These are phyloP conservation scores for Lithohypha guttulata DNA, from an alignment of 2,329 filamentous ascomycete genomes.

Conservation along the genomic window DNA sequence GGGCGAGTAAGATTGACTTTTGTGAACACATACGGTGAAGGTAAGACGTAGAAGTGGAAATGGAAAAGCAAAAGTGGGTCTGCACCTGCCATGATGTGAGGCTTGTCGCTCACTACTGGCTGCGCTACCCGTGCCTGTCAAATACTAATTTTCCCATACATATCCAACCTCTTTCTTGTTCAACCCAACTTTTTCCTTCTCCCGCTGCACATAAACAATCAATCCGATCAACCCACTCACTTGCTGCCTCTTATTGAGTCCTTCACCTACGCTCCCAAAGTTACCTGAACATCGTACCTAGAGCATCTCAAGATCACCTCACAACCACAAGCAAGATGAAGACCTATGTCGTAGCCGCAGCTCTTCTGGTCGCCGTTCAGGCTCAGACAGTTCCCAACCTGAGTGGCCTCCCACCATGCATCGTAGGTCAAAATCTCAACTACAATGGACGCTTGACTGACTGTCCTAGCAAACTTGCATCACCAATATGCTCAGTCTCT, in stretches of 20 bases:
- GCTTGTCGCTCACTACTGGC: too few relatives aligned
- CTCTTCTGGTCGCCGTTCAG: conserved; percentile 2
- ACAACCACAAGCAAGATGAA: conserved; percentile 6
- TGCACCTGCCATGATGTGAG: too few relatives aligned
- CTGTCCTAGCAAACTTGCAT: conserved; percentile 38
- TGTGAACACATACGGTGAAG: too few relatives aligned
- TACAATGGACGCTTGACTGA: too few relatives aligned
- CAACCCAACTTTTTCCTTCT: neutral
- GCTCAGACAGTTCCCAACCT: conserved; percentile 2
- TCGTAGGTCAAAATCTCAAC: conserved; percentile 21
- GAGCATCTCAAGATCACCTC: neutral
- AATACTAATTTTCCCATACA: too few relatives aligned
- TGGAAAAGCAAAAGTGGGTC: too few relatives aligned
- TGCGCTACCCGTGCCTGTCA: too few relatives aligned
- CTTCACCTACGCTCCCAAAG: neutral
- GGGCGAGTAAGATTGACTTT: too few relatives aligned
- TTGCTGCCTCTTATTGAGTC: neutral
- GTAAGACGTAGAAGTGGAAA: too few relatives aligned
- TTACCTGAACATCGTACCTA: neutral
- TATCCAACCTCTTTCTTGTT: too few relatives aligned
- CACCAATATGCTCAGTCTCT: conserved; percentile 34
- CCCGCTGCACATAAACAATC: neutral
- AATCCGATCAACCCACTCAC: neutral
- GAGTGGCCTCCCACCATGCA: conserved; percentile 19
- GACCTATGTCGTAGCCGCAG: conserved; percentile 4